A percentile compares a stretch with the other conserved stretches of the same genome.
Conservation (phyloP, 805 yeast genomes). For the Candida easanensis region DNA sequence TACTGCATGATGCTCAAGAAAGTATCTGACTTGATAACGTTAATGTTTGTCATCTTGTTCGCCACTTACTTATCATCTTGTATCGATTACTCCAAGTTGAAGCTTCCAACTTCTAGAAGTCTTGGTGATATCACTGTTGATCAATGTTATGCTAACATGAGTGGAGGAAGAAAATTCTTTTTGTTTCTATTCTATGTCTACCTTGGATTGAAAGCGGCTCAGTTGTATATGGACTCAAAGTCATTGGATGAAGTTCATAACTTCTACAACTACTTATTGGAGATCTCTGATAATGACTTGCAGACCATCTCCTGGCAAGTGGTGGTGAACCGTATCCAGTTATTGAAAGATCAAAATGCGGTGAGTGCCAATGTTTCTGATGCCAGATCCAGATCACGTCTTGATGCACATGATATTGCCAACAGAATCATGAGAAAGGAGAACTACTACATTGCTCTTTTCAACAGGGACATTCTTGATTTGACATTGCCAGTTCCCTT, state of each 20-base stretch:
- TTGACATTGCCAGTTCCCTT: conserved; percentile 56
- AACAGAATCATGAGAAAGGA: conserved; percentile 95
- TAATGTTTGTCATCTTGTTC: conserved; percentile 76
- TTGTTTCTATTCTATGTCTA: conserved; percentile 60
- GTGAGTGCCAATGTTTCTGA: conserved; percentile 47
- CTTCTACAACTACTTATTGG: conserved; percentile 71
- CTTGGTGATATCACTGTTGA: conserved; percentile 33
- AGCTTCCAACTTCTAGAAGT: conserved; percentile 25
- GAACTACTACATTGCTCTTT: conserved; percentile 86
- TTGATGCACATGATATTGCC: conserved; percentile 93
- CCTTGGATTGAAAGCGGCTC: conserved; percentile 49
- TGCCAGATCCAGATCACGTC: conserved; percentile 64
- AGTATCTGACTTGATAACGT: conserved; percentile 63
- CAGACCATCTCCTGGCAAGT: conserved; percentile 94
- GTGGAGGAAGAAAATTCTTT: conserved; percentile 52
- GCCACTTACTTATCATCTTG: conserved; percentile 81
- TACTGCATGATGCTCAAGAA: conserved; percentile 71
- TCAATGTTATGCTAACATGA: conserved; percentile 42
- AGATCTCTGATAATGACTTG: conserved; percentile 74
- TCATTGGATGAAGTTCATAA: conserved; percentile 70
- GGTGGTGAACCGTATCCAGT: conserved; percentile 72
- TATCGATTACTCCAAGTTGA: conserved; percentile 57
- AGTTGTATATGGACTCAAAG: conserved; percentile 59
- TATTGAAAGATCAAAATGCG: conserved; percentile 78
- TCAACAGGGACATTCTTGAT: conserved; percentile 73